Evolutionary conservation across 2,329 filamentous ascomycete genomes (phyloP).

Genomic region (Helicocarpus griseus): DNA sequence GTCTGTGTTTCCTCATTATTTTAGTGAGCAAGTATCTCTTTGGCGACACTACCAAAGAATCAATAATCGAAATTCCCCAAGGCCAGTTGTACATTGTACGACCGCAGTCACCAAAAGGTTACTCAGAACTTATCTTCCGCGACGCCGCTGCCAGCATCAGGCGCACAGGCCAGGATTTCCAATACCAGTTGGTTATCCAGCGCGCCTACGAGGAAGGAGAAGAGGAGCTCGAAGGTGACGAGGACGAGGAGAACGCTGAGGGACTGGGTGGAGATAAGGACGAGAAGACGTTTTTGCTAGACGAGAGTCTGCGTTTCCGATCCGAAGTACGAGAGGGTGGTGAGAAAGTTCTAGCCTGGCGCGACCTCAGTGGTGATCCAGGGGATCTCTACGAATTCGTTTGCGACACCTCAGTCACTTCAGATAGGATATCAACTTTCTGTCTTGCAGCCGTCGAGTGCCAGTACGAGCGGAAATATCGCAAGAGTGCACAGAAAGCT

Average conservation of each 20-base stretch:
- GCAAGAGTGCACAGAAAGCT: slow-evolving; percentile 67
- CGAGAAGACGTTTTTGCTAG: slow-evolving; percentile 95
- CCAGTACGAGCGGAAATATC: slow-evolving; percentile 95
- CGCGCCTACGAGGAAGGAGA: slow-evolving; percentile 96
- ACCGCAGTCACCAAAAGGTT: slow-evolving; percentile 89
- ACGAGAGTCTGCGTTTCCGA: slow-evolving; percentile 80
- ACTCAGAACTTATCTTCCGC: slow-evolving; percentile 97
- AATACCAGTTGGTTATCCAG: slow-evolving; percentile 95
- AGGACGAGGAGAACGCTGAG: slow-evolving; percentile 70
- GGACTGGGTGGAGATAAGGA: slow-evolving; percentile 70
- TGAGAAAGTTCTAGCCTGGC: slow-evolving; percentile 86
- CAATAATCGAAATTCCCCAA: slow-evolving; percentile 86
- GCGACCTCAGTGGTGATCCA: slow-evolving; percentile 82
- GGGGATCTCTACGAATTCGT: slow-evolving; percentile 98
- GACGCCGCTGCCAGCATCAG: slow-evolving; percentile 89
- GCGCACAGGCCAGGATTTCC: slow-evolving; percentile 85
- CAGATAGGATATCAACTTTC: slow-evolving; percentile 68
- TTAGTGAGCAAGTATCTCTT: slow-evolving; percentile 89
- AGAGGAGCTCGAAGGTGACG: slow-evolving; percentile 84
- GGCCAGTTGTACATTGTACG: slow-evolving; percentile 96
- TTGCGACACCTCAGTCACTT: slow-evolving; percentile 64
- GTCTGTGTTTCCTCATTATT: neutral
- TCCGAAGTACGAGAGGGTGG: slow-evolving; percentile 70
- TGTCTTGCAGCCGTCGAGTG: slow-evolving; percentile 78
- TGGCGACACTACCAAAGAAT: slow-evolving; percentile 77